A percentile compares a stretch with the other conserved stretches of the same genome.
Evolutionary conservation across 2,329 filamentous ascomycete genomes (phyloP).

Genomic region (Diaporthe sp.): DNA sequence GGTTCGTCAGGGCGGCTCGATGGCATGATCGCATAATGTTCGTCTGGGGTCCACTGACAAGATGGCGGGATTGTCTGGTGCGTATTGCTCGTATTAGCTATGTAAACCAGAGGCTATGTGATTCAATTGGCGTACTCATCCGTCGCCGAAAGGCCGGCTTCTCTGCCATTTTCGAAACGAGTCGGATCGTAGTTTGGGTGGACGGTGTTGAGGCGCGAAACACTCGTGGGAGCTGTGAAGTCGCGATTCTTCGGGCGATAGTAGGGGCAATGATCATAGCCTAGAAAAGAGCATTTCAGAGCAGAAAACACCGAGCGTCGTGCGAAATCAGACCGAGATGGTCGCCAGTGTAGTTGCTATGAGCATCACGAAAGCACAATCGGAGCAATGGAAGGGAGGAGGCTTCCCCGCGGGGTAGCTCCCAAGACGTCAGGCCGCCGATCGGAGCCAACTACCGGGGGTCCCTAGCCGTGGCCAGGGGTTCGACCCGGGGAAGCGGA

Average conservation of each 20-base stretch:
- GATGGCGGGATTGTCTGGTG: conserved; percentile 60
- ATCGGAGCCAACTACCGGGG: conserved; percentile 26
- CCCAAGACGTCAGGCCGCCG: conserved; percentile 29
- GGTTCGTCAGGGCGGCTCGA: not conserved
- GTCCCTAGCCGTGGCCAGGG: conserved; percentile 13
- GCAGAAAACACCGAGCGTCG: no score
- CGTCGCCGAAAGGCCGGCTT: conserved; percentile 27
- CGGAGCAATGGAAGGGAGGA: not conserved
- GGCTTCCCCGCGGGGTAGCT: conserved; percentile 27
- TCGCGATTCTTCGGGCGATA: not conserved
- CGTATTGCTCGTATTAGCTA: conserved; percentile 39
- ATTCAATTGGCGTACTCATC: conserved; percentile 31
- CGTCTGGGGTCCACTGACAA: conserved; percentile 56
- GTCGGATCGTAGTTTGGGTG: not conserved
- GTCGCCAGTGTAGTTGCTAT: not conserved
- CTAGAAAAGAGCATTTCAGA: no score
- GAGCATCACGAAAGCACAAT: not conserved
- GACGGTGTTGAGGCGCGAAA: not conserved
- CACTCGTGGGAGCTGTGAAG: not conserved
- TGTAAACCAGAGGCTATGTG: fast-evolving
- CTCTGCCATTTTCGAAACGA: conserved; percentile 35
- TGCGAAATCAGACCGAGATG: not conserved
- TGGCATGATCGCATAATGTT: not conserved
- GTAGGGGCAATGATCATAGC: conserved; percentile 4
- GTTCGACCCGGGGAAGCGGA: not conserved